These are phyloP conservation scores for Hyaloscypha variabilis DNA, from an alignment of 495 filamentous ascomycete species.

Conservation along the genomic window DNA sequence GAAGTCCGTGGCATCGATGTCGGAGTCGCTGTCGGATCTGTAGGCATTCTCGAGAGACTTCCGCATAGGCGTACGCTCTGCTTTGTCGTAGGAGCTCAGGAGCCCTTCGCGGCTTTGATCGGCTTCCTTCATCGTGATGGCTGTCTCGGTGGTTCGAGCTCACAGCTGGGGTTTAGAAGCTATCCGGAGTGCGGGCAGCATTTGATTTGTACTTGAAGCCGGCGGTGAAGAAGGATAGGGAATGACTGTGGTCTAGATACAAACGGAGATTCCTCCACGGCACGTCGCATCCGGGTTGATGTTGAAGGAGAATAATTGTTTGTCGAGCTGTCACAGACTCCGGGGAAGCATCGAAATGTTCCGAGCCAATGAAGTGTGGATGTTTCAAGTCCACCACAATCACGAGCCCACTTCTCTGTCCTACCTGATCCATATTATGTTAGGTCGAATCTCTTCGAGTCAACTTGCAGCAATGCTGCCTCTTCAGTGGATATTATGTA, in stretches of 20 bases:
- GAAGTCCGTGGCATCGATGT: conserved; percentile 33
- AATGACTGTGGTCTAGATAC: not conserved
- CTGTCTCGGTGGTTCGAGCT: not conserved
- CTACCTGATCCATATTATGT: no score
- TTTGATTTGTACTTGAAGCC: not conserved
- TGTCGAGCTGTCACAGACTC: not conserved
- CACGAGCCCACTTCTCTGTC: not conserved
- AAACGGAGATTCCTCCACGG: not conserved
- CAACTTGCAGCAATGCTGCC: not conserved
- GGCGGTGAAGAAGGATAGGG: not conserved
- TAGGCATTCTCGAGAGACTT: conserved; percentile 31
- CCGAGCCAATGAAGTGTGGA: not conserved
- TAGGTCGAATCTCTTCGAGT: no score
- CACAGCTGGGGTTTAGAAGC: not conserved
- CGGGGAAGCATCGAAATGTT: not conserved
- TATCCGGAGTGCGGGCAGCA: not conserved
- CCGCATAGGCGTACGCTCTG: conserved; percentile 24
- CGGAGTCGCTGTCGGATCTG: conserved; percentile 29
- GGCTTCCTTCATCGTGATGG: conserved; percentile 25
- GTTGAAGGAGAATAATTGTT: not conserved
- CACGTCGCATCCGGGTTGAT: not conserved
- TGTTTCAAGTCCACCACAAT: not conserved
- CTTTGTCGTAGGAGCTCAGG: conserved; percentile 26
- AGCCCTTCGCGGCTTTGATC: conserved; percentile 31
- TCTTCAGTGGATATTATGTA: no score